Evolutionary conservation across 441 rosid genomes (phyloP).

Genomic region (Aquilaria agallochum): DNA sequence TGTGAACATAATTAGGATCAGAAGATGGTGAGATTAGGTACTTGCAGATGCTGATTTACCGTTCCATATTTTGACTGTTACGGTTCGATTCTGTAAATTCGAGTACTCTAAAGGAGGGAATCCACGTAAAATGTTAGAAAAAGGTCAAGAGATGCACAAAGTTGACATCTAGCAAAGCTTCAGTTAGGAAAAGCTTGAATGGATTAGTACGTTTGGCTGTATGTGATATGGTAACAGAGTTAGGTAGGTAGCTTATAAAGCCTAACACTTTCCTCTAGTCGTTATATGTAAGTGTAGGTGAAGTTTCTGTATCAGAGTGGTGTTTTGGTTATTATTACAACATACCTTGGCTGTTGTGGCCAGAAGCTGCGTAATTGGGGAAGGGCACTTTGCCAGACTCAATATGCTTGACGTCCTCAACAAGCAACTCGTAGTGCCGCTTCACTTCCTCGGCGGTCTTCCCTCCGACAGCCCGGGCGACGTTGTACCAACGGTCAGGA

Average conservation of each 20-base stretch:
- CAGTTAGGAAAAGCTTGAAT: not conserved
- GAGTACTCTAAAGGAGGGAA: not conserved
- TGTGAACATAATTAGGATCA: not conserved
- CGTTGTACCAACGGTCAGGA: constrained; percentile 91
- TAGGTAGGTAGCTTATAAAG: too few species aligned
- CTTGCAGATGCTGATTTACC: not conserved
- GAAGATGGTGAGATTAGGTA: not conserved
- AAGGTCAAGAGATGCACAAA: not conserved
- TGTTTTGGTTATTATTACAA: not conserved
- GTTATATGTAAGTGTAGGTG: not conserved
- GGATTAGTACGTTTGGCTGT: not conserved
- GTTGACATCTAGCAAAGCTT: constrained; percentile 2
- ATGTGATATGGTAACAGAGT: too few species aligned
- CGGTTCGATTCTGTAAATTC: not conserved
- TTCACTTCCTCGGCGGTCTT: constrained; percentile 82
- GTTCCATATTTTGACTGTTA: too few species aligned
- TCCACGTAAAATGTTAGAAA: not conserved
- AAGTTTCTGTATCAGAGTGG: not conserved
- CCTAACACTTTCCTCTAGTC: too few species aligned
- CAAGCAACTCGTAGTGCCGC: constrained; percentile 70
- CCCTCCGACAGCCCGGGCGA: constrained; percentile 80
- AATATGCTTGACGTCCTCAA: constrained; percentile 63
- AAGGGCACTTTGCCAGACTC: constrained; percentile 84
- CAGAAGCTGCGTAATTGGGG: constrained; percentile 57
- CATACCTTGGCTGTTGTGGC: constrained; percentile 24